Conservation (phyloP, 2,329 filamentous ascomycete genomes). For the Penicillium sp. region DNA sequence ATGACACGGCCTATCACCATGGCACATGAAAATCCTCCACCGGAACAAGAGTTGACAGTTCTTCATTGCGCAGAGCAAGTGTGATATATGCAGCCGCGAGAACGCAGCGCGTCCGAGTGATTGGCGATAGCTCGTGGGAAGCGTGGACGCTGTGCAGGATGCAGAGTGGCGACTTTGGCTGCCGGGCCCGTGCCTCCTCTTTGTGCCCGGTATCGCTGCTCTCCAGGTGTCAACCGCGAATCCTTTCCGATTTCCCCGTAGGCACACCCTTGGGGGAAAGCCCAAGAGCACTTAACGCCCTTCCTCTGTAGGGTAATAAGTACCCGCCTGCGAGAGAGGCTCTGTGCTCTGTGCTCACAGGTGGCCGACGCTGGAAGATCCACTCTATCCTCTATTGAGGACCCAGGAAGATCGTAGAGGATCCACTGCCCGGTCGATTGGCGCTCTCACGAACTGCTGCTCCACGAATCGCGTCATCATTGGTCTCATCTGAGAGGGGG, state of each 20-base stretch:
- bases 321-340: too few species aligned
- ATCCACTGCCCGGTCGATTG: slow-evolving; percentile 24
- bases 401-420: slow-evolving; percentile 24
- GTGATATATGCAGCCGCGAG: slow-evolving; percentile 13
- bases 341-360: slow-evolving; percentile 7
- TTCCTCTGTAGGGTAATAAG: too few species aligned
- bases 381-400: slow-evolving; percentile 25
- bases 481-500: slow-evolving; percentile 16
- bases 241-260: not conserved
- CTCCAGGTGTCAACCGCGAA: not conserved
- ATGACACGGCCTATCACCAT: not conserved
- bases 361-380: slow-evolving; percentile 5
- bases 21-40: slow-evolving; percentile 4
- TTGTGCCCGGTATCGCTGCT: not conserved
- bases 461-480: slow-evolving; percentile 15
- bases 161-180: slow-evolving; percentile 4
- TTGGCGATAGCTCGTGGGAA: slow-evolving; percentile 4
- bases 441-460: slow-evolving; percentile 22
- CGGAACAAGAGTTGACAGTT: slow-evolving; percentile 5
- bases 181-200: too few species aligned
- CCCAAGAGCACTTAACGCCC: too few species aligned
- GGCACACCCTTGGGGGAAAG: too few species aligned
- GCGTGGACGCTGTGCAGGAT: slow-evolving; percentile 4
- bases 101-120: slow-evolving; percentile 5
- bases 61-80: slow-evolving; percentile 4